Base-by-base conservation (phyloP, 2,329 filamentous ascomycete species). In the Alternaria conjuncta region DNA sequence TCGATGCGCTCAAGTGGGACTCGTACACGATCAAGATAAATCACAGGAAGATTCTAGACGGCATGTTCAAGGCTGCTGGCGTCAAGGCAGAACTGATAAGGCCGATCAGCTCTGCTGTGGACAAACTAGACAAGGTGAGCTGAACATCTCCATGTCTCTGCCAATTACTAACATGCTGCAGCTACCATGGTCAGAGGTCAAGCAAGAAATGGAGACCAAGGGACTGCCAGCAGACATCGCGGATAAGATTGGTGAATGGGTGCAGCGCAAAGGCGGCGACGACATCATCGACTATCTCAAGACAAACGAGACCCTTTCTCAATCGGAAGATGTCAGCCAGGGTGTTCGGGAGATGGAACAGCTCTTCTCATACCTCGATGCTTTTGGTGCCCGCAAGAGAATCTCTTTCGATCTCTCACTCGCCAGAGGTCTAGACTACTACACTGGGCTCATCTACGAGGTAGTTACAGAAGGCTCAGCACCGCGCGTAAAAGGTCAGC, bases 191-290 rank as follows among this genome's bases (percentile, higher is more conserved):
- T 87, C 87, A 30, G 94, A 97, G 68, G 95, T 97, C 57, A 89
- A 90, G 79, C 92, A 91, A 80, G 94, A 97, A 80, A 97, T 97
- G 94, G 92, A 95, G 70, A 92, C 96, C 68, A 97, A 97, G 84
- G 94, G 93, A 0, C 85, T 98, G 2, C 87, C 89, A 45, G 84
- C 85, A 23, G 89, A 88, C 13, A 88, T 95, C 28, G 95, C 95
- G 50, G 94, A 97, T 82, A 91, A 89, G 75, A 97, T 97, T 73
- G 93, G 94, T 72, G 88, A 90, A 75, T 97, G 91, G 79, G 93
- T 95, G n/a, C 86, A 90, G 62, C 86, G 86, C 68, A 96, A 91
- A 82, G 93, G 93, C 58, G 87, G 89, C 55, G 86, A 87, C 63
- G 92, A 96, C 63, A 85, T 97, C 55, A 85, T 97, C 18, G 71